These are phyloP conservation scores for Sphaerosporella brunnea DNA, from an alignment of 495 filamentous ascomycete genomes.

Conservation along the genomic window DNA sequence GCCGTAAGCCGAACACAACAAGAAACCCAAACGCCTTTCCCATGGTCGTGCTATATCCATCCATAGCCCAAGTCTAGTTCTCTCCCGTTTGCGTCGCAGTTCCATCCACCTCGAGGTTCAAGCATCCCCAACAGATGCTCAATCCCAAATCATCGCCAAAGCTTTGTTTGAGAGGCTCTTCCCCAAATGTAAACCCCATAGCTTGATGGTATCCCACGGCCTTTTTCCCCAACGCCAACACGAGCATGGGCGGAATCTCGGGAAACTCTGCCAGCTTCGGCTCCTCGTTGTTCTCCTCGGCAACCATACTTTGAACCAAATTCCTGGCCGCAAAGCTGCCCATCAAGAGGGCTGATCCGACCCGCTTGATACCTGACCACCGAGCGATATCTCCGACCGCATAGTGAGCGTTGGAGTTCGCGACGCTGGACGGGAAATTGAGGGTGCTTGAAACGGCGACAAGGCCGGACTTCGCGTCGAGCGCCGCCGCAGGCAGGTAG, in stretches of 20 bases:
- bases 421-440: background rate
- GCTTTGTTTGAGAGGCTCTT: slow-evolving; percentile 39
- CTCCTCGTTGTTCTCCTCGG: slow-evolving; percentile 15
- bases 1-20: too few relatives aligned
- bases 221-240: slow-evolving; percentile 45
- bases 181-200: slow-evolving; percentile 36
- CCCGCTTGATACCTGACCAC: slow-evolving; percentile 56
- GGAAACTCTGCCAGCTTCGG: slow-evolving; percentile 32
- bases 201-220: slow-evolving; percentile 41
- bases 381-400: slow-evolving; percentile 37
- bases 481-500: slow-evolving; percentile 34
- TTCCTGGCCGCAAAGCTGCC: slow-evolving; percentile 43
- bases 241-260: slow-evolving; percentile 44
- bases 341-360: slow-evolving; percentile 50
- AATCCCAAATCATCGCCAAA: slow-evolving; percentile 53
- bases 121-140: slow-evolving; percentile 27
- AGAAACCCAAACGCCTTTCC: slow-evolving; percentile 3
- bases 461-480: slow-evolving; percentile 37
- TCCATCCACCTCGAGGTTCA: slow-evolving; percentile 3
- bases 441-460: slow-evolving; percentile 34
- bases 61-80: too few relatives aligned
- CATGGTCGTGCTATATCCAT: background rate
- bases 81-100: background rate
- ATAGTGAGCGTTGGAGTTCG: slow-evolving; percentile 34
- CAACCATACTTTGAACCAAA: slow-evolving; percentile 38